phyloP scores from a whole-genome alignment of 352 stramenopile species.

The Phytophthora lateralis region DNA sequence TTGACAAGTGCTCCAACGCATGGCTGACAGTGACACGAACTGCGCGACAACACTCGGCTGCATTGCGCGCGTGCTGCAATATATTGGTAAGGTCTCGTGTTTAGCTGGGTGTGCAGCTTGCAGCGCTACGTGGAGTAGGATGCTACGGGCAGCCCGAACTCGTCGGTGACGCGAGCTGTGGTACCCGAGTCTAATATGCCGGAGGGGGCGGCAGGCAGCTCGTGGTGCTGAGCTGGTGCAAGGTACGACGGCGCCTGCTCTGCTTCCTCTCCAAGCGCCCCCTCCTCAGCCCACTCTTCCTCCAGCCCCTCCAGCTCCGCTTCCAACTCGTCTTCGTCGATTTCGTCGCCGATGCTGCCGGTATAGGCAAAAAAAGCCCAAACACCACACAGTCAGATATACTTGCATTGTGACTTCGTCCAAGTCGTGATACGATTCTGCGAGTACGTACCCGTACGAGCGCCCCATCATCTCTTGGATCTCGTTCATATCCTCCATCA shows the following conservation, averaged over 20 bases:
- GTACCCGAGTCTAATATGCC: constrained; percentile 40
- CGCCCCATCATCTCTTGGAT: constrained; percentile 97
- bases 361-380: background rate
- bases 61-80: background rate
- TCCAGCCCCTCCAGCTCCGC: constrained; percentile 94
- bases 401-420: background rate
- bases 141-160: constrained; percentile 75
- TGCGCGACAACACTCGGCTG: background rate
- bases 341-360: constrained; percentile 90
- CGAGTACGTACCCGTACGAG: constrained; percentile 89
- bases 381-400: background rate
- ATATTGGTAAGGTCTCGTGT: background rate
- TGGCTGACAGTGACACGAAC: background rate
- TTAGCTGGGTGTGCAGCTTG: background rate
- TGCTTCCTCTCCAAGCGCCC: constrained; percentile 34
- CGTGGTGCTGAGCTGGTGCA: constrained; percentile 52
- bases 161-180: constrained; percentile 52
- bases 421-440: background rate
- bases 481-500: constrained; percentile 98
- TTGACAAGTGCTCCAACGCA: constrained; percentile 24
- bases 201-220: constrained; percentile 63
- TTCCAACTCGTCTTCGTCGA: constrained; percentile 96
- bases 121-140: constrained; percentile 36
- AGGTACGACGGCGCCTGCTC: constrained; percentile 75
- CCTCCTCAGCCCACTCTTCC: constrained; percentile 92